Evolutionary conservation across 2,329 filamentous ascomycete genomes (phyloP), one percentile per base, ranked within the genome.

Genomic region (Teratosphaeria epicoccoides): DNA sequence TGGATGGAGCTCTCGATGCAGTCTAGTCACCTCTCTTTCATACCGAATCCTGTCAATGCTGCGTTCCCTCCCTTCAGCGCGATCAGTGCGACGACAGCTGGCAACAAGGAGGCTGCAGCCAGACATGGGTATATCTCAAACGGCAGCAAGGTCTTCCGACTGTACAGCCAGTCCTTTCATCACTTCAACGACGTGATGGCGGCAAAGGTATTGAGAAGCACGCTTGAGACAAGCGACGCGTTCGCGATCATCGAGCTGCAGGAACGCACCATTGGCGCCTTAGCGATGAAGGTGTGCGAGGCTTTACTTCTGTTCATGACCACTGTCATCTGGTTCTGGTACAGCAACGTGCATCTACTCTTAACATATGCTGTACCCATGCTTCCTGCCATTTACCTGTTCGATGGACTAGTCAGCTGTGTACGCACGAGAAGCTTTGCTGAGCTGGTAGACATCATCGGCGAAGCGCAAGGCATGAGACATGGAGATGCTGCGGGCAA

Each of bases 201-300:
- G 0, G 69, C 65, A 24, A 72, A 74, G 7, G 83, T 88, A 25
- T 65, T 90, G 26, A 73, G 72, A 49, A 81, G 85, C 63, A 84
- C 83, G 0, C 66, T 87, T 33, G 73, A 79, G 59, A 85, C 79
- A 0, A 77, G 79, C 49, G 77, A 85, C 55, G 84, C 79, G 0
- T 83, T 88, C 59, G 83, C 77, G 7, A 85, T 89, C 54, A 82
- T 88, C 55, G 85, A 88, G 68, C 74, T 88, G n/a, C 84, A 88
- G 66, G 81, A 84, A 58, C 79, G 85, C 1, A 55, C 57, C 2
- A 3, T 66, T 2, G 56, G 57, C 0, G 65, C 61, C 28, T 29
- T 71, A 6, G 9, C 59, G 4, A 54, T 70, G 46, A 65, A 70
- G 55, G 23, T 64, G n/a, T 47, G 63, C 25, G 67, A 69, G 47